Evolutionary conservation across 495 filamentous ascomycete species (phyloP).

Genomic region (Ascodesmis nigricans): DNA sequence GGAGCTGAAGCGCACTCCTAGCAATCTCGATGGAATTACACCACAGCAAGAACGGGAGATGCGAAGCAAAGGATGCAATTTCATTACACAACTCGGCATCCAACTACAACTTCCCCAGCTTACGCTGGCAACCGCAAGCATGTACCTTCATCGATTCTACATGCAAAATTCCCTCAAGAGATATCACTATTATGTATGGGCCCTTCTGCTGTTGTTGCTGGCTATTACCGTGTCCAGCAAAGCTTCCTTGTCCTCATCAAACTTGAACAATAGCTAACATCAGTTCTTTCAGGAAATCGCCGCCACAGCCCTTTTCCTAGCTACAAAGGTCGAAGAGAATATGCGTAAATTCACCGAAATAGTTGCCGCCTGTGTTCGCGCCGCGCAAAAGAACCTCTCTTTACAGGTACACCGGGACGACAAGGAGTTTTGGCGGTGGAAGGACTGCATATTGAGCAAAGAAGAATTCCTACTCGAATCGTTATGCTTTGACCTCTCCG

Average conservation of each 20-base stretch:
- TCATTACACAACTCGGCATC: slow-evolving; percentile 84
- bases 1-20: slow-evolving; percentile 63
- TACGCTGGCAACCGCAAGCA: slow-evolving; percentile 73
- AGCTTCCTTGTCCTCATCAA: background rate
- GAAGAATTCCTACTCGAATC: slow-evolving; percentile 82
- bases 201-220: too few relatives aligned
- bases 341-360: slow-evolving; percentile 83
- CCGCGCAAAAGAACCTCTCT: slow-evolving; percentile 79
- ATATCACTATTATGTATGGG: slow-evolving; percentile 20
- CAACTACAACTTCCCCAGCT: slow-evolving; percentile 80
- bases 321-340: slow-evolving; percentile 92
- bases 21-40: slow-evolving; percentile 58
- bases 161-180: slow-evolving; percentile 40
- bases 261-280: slow-evolving; percentile 4
- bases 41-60: slow-evolving; percentile 51
- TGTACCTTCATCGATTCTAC: slow-evolving; percentile 86
- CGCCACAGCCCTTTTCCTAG: slow-evolving; percentile 73
- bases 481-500: slow-evolving; percentile 79
- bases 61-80: slow-evolving; percentile 80
- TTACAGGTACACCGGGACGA: slow-evolving; percentile 73
- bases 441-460: slow-evolving; percentile 69
- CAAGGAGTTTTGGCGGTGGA: slow-evolving; percentile 94
- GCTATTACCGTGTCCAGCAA: too few relatives aligned
- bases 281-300: slow-evolving; percentile 42
- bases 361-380: slow-evolving; percentile 75